Conservation (phyloP, 2,329 filamentous ascomycete genomes). For the Escovopsis sp. region DNA sequence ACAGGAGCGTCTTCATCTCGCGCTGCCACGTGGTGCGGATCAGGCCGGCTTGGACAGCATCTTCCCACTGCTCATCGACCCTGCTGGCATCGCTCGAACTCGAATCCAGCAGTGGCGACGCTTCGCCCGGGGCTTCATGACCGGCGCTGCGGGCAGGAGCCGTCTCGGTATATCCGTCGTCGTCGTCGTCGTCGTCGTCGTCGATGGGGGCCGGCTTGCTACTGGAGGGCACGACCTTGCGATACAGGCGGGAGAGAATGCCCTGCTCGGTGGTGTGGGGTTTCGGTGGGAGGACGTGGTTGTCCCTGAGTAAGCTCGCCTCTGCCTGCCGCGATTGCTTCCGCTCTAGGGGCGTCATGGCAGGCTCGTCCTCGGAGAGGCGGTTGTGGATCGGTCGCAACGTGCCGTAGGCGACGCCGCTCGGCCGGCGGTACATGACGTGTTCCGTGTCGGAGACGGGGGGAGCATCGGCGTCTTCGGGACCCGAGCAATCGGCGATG, state of each 20-base stretch:
- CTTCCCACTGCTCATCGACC: constrained; percentile 66
- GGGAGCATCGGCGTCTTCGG: constrained; percentile 20
- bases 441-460: constrained; percentile 20
- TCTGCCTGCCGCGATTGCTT: constrained; percentile 43
- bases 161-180: background rate
- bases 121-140: constrained; percentile 24
- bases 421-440: constrained; percentile 58
- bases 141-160: constrained; percentile 23
- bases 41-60: constrained; percentile 64
- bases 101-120: constrained; percentile 23
- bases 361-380: constrained; percentile 28
- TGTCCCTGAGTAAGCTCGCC: constrained; percentile 47
- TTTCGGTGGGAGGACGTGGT: constrained; percentile 50
- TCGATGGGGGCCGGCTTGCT: constrained; percentile 28
- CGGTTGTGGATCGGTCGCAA: constrained; percentile 56
- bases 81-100: constrained; percentile 28
- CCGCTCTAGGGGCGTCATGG: constrained; percentile 39
- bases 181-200: constrained; percentile 10
- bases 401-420: constrained; percentile 59
- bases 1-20: constrained; percentile 65
- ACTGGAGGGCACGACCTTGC: constrained; percentile 34
- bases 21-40: constrained; percentile 87
- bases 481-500: constrained; percentile 47
- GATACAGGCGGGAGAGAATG: constrained; percentile 26
- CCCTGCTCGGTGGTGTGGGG: constrained; percentile 20